These are phyloP conservation scores for Coriolopsis trogii DNA, from an alignment of 1,284 basidiomycete genomes.

Conservation along the genomic window DNA sequence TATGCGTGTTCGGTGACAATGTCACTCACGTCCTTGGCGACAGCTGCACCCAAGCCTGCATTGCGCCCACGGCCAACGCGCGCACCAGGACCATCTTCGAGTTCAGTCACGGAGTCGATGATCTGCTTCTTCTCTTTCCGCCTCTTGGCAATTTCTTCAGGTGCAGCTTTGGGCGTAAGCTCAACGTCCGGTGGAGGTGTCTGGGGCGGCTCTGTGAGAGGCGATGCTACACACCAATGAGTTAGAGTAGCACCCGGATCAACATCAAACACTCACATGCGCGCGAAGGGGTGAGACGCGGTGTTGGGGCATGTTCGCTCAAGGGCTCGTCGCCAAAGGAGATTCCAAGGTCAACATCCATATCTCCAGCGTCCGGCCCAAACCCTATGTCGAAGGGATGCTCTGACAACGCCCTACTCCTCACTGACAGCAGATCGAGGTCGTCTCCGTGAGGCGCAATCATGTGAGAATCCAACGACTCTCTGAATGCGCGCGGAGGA, in stretches of 20 bases:
- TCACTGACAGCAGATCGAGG: constrained; percentile 61
- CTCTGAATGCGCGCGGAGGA: constrained; percentile 44
- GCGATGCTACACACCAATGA: constrained; percentile 56
- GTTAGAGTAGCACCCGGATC: not conserved
- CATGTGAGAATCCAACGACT: constrained; percentile 65
- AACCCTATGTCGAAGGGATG: constrained; percentile 69
- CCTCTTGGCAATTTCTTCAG: constrained; percentile 36
- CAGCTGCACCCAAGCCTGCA: constrained; percentile 57
- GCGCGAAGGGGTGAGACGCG: constrained; percentile 62
- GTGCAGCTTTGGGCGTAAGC: constrained; percentile 53
- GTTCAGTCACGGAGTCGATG: constrained; percentile 82
- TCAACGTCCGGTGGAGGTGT: constrained; percentile 64
- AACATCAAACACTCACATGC: constrained; percentile 53
- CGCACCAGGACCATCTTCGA: constrained; percentile 69
- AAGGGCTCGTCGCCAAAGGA: constrained; percentile 51
- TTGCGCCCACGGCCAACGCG: constrained; percentile 56
- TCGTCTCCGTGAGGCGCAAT: constrained; percentile 52
- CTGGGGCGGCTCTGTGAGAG: constrained; percentile 67
- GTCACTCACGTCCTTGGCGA: constrained; percentile 67
- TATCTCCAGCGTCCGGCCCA: constrained; percentile 48
- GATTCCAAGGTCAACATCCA: constrained; percentile 73
- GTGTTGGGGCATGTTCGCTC: constrained; percentile 39
- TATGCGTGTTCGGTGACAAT: constrained; percentile 82
- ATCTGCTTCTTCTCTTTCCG: constrained; percentile 79
- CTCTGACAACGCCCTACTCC: constrained; percentile 65